These are phyloP conservation scores for Leccinellum albellum DNA, from an alignment of 768 basidiomycete genomes.

Conservation along the genomic window DNA sequence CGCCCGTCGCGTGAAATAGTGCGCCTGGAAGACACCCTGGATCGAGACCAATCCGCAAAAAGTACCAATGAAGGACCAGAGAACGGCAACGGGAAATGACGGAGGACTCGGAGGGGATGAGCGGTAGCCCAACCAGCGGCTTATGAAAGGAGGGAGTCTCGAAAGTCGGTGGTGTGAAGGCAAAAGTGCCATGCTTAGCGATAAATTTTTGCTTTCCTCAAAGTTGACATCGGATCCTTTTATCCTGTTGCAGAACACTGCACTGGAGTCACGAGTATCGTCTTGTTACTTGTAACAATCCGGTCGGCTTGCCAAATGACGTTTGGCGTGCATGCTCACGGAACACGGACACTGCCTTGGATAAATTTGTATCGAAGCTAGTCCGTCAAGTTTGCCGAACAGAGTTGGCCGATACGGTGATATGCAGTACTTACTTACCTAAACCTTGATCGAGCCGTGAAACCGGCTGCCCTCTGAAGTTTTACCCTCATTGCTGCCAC, in stretches of 20 bases:
- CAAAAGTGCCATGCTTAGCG: neutral
- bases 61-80: constrained; percentile 51
- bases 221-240: neutral
- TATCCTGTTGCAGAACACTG: neutral
- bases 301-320: neutral
- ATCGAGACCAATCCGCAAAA: constrained; percentile 48
- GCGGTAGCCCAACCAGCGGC: constrained; percentile 13
- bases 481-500: neutral
- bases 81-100: neutral
- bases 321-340: neutral
- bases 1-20: constrained; percentile 43
- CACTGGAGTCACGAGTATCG: neutral
- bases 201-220: neutral
- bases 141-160: constrained; percentile 1
- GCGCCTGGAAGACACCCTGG: constrained; percentile 48
- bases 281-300: neutral
- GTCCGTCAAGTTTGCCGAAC: neutral
- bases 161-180: neutral
- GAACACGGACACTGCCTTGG: neutral
- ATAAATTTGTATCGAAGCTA: neutral
- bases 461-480: neutral
- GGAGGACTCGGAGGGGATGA: constrained; percentile 5
- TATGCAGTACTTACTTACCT: neutral
- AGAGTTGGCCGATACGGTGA: neutral
- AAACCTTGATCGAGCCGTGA: neutral